Conservation (phyloP, 2,329 filamentous ascomycete genomes). For the Didymella pomorum region DNA sequence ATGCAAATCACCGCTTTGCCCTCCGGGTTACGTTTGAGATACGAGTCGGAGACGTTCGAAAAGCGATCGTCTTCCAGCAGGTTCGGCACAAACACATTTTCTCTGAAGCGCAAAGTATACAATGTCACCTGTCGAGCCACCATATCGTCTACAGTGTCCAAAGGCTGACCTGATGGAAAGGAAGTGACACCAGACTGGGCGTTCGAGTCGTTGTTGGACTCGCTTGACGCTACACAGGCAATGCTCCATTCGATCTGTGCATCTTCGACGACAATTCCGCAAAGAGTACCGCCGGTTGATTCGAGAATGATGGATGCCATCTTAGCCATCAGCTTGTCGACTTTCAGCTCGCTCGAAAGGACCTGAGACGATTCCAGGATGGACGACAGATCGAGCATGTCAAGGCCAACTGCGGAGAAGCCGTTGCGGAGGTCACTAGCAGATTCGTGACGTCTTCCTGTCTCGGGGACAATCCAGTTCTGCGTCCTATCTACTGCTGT, state of each 20-base stretch:
- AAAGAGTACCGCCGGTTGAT: constrained; percentile 76
- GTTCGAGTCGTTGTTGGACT: constrained; percentile 50
- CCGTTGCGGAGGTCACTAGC: constrained; percentile 67
- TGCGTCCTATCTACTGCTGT: constrained; percentile 57
- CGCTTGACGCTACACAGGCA: constrained; percentile 76
- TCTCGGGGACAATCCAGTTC: constrained; percentile 58
- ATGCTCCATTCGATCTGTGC: constrained; percentile 73
- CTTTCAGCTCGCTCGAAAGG: constrained; percentile 78
- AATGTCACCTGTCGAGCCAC: constrained; percentile 80
- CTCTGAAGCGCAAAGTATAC: constrained; percentile 79
- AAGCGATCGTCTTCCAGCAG: constrained; percentile 79
- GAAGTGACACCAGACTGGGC: constrained; percentile 64
- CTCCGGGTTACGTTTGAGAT: constrained; percentile 71
- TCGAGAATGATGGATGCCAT: constrained; percentile 84
- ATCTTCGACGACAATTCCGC: constrained; percentile 77
- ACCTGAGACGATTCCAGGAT: constrained; percentile 82
- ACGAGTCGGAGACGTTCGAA: constrained; percentile 74
- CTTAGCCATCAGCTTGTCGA: constrained; percentile 78
- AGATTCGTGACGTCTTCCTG: constrained; percentile 49
- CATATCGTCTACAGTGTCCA: constrained; percentile 69
- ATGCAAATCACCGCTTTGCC: constrained; percentile 82
- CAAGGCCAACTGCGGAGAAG: constrained; percentile 71
- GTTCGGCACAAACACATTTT: constrained; percentile 77
- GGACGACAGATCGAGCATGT: constrained; percentile 83
- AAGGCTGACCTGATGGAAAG: constrained; percentile 70